Percentiles rank a stretch among this genome's conserved stretches.
Conservation (phyloP, 192 early-diverging fungal genomes). For the Backusella circina region DNA sequence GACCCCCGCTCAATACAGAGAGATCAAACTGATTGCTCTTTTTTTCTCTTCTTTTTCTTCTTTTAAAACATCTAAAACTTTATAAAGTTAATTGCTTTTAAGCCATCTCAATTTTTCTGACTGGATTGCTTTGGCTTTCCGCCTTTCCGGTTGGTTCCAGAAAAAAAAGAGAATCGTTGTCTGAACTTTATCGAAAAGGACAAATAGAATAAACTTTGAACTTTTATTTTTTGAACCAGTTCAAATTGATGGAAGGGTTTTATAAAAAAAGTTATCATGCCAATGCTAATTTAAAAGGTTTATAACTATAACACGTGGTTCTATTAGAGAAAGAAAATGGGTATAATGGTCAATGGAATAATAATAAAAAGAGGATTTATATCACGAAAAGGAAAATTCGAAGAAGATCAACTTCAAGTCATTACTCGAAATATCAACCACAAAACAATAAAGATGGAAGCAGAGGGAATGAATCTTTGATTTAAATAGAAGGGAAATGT, state of each 20-base stretch:
- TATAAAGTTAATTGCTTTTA: neutral
- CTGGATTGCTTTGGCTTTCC: neutral
- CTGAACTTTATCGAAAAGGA: neutral
- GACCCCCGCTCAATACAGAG: neutral
- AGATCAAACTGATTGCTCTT: neutral
- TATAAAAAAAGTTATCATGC: neutral
- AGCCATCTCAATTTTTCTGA: neutral
- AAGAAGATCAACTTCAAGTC: neutral
- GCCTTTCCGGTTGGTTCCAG: neutral
- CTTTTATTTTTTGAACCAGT: neutral
- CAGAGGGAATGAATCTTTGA: neutral
- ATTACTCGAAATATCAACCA: neutral
- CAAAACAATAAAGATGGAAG: neutral
- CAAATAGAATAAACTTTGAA: neutral
- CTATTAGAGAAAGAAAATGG: neutral
- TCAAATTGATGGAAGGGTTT: neutral
- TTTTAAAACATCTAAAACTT: neutral
- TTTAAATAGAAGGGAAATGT: neutral
- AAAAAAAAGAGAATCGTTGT: neutral
- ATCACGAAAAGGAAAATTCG: neutral
- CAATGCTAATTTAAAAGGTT: neutral
- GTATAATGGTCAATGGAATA: neutral
- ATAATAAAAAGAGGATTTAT: neutral
- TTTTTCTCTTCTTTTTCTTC: neutral
- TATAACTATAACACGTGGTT: neutral